phyloP scores from a whole-genome alignment of 805 yeast genomes.

The Kodamaea kaohsiungensis region DNA sequence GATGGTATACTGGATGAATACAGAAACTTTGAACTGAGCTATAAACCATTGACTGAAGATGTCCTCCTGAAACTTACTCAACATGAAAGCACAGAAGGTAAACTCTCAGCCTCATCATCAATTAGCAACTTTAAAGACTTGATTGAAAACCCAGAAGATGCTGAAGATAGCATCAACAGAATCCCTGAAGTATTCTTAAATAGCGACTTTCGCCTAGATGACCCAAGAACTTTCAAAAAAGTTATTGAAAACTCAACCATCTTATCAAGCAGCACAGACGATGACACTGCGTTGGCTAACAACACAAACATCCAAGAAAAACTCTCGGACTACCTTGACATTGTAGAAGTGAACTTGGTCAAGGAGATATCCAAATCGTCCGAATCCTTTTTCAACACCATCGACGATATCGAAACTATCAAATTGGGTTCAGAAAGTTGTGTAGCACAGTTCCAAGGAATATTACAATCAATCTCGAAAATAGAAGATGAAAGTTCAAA shows the following conservation, averaged over 20 bases:
- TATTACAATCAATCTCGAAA: conserved; percentile 46
- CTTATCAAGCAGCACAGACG: conserved; percentile 26
- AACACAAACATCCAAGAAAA: conserved; percentile 69
- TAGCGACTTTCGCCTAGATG: conserved; percentile 75
- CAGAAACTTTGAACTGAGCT: conserved; percentile 38
- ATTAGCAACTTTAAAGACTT: conserved; percentile 4
- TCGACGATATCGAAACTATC: conserved; percentile 73
- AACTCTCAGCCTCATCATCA: conserved; percentile 12
- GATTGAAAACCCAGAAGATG: conserved; percentile 3
- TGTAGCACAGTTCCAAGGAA: conserved; percentile 43
- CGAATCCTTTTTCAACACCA: conserved; percentile 77
- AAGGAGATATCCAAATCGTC: conserved; percentile 84
- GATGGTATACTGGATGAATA: conserved; percentile 27
- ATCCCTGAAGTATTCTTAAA: conserved; percentile 74
- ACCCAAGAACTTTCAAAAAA: conserved; percentile 77
- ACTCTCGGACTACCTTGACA: conserved; percentile 79
- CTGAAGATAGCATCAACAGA: conserved; percentile 8
- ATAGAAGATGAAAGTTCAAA: conserved; percentile 52
- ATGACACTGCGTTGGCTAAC: conserved; percentile 38
- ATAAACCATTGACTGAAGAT: conserved; percentile 39
- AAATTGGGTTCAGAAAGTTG: conserved; percentile 55
- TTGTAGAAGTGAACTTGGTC: conserved; percentile 78
- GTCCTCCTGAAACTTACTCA: conserved; percentile 30
- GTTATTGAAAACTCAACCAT: conserved; percentile 65
- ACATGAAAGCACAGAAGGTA: conserved; percentile 13